Evolutionary conservation across 495 filamentous ascomycete genomes (phyloP).

Genomic region (Penicillium riverlandense): DNA sequence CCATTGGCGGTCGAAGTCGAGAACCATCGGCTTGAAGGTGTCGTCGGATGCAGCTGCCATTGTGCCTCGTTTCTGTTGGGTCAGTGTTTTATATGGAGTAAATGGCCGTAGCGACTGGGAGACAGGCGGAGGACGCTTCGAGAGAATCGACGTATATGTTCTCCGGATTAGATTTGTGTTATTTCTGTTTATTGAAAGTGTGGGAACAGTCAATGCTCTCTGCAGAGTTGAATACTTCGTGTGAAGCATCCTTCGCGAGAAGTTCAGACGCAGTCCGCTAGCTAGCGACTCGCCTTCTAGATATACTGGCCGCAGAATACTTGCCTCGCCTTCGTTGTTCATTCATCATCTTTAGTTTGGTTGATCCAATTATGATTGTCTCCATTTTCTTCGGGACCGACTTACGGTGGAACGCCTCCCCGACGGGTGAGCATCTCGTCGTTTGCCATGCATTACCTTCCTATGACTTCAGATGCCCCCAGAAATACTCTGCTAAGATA

Average conservation of each 20-base stretch:
- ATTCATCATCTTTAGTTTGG: not conserved
- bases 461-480: not conserved
- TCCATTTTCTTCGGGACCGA: not conserved
- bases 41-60: not conserved
- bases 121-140: no score
- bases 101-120: no score
- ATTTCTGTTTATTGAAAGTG: not conserved
- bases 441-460: not conserved
- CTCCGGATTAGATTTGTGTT: not conserved
- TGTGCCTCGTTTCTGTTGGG: not conserved
- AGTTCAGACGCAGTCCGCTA: not conserved
- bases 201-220: not conserved
- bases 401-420: not conserved
- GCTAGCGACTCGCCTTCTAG: not conserved
- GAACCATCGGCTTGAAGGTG: not conserved
- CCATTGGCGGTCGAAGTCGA: constrained; percentile 7
- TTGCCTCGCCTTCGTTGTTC: not conserved
- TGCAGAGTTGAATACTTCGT: not conserved
- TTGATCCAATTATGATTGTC: not conserved
- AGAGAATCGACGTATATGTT: not conserved
- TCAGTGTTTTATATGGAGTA: no score
- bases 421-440: not conserved
- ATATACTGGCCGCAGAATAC: not conserved
- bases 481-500: no score
- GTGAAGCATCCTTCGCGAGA: not conserved